Base-by-base conservation (phyloP, 1,284 basidiomycete species). In the Cryptococcus deneoformans region DNA sequence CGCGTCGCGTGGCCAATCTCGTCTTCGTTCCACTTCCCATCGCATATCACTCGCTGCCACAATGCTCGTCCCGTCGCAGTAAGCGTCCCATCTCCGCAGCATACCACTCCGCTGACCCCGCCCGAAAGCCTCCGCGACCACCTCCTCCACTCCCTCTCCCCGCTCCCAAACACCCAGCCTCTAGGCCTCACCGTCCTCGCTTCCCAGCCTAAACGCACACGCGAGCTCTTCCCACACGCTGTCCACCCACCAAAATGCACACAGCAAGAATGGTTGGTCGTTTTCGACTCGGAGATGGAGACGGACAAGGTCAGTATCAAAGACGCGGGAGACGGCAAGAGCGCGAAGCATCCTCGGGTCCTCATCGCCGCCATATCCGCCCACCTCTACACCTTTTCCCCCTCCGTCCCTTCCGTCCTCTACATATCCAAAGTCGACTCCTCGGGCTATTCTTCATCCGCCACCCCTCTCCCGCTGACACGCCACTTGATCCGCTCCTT, bases 401-500 rank as follows among this genome's bases (percentile, higher is more conserved):
- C 48, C 2, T 50, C 87, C 88, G 67, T 83, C 2, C 84, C 83
- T 54, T 86, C 85, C 1, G 83, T 99, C 39, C 79, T 99, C 24
- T 97, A 98, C 77, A 82, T 98, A 48, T 90, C 90, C 51, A 99
- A 99, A 77, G 86, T 97, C 55, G 96, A 98, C 74, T 87, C 92
- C 11, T 92, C 92, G 0, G 94, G 94, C 0, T 91, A 90, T 67
- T 44, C 65, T 20, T 55, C 60, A 66, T 68, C 35, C 57, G 73
- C 6, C 85, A 84, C 3, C 82, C 86, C 48, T 84, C 44, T 62
- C 0, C 86, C 48, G 84, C 46, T 61, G 1, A 91, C 90, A 0
- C 77, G 83, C 1, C 74, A 82, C 3, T 84, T 97, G 53, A 85
- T 90, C 39, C 80, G 81, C 29, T 80, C 87, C 0, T 82, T 95